Evolutionary conservation across 2,329 filamentous ascomycete species (phyloP).

Genomic region (Alternaria rosae): DNA sequence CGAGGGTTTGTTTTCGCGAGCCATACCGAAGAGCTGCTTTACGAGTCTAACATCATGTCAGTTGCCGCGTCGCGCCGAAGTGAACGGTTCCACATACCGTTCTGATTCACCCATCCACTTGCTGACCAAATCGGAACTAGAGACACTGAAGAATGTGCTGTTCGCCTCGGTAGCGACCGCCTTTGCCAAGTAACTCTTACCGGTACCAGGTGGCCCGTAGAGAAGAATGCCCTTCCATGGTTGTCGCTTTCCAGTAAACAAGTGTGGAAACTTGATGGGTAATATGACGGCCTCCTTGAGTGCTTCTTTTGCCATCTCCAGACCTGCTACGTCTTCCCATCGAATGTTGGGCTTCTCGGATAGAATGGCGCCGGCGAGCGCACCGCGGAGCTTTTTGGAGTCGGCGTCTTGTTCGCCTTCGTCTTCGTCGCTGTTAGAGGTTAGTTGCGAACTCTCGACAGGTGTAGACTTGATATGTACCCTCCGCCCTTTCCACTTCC

Average conservation of each 20-base stretch:
- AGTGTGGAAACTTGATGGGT: constrained; percentile 96
- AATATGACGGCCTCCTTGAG: constrained; percentile 97
- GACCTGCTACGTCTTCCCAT: constrained; percentile 97
- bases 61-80: background rate
- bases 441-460: constrained; percentile 1
- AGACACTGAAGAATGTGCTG: constrained; percentile 98
- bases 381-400: constrained; percentile 91
- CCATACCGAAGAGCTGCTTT: constrained; percentile 97
- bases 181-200: constrained; percentile 97
- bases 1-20: constrained; percentile 94
- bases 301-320: constrained; percentile 94
- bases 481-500: constrained; percentile 67
- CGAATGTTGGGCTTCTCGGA: constrained; percentile 95
- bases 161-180: constrained; percentile 98
- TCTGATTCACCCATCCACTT: constrained; percentile 99
- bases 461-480: constrained; percentile 41
- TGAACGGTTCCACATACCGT: constrained; percentile 64
- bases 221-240: constrained; percentile 98
- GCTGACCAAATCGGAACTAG: constrained; percentile 94
- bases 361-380: constrained; percentile 88
- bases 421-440: constrained; percentile 61
- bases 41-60: constrained; percentile 70
- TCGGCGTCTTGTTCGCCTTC: constrained; percentile 81
- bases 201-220: constrained; percentile 94
- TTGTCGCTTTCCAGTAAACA: constrained; percentile 95